phyloP scores from a whole-genome alignment of 2,329 filamentous ascomycete genomes.

The Diatrype stigma region DNA sequence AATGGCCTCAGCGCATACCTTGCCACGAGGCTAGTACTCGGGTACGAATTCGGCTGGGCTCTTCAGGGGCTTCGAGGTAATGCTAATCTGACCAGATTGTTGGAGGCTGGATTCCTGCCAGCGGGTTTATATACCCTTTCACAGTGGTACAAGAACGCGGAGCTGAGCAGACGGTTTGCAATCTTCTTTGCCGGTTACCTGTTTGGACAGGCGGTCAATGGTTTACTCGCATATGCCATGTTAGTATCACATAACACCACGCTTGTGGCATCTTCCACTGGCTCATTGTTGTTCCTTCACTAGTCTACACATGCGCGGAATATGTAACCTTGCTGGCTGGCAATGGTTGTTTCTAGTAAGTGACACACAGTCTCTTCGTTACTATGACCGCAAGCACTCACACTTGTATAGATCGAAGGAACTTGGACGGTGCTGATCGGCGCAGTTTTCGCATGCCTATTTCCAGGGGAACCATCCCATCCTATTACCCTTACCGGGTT shows the following conservation, averaged over 20 bases:
- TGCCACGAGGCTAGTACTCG: conserved; percentile 10
- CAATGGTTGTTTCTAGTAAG: conserved; percentile 38
- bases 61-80: conserved; percentile 30
- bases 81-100: conserved; percentile 31
- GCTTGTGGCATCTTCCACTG: neutral
- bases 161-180: conserved; percentile 35
- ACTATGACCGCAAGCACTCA: neutral
- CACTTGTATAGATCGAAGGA: conserved; percentile 20
- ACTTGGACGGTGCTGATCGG: conserved; percentile 29
- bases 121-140: conserved; percentile 33
- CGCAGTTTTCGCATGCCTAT: conserved; percentile 18
- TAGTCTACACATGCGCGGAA: conserved; percentile 29
- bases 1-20: conserved; percentile 20
- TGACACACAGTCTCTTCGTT: neutral
- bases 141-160: conserved; percentile 37
- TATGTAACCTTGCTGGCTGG: conserved; percentile 36
- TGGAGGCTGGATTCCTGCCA: conserved; percentile 36
- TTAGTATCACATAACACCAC: conserved; percentile 24
- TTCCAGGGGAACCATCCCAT: neutral
- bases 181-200: conserved; percentile 39
- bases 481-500: neutral
- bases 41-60: conserved; percentile 19
- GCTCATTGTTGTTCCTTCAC: neutral
- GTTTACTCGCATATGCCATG: conserved; percentile 19
- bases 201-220: conserved; percentile 32